Percentiles rank a stretch among this genome's conserved stretches.
Evolutionary conservation across 148 eudicot genomes (phyloP).

Genomic region (Spergularia marina): DNA sequence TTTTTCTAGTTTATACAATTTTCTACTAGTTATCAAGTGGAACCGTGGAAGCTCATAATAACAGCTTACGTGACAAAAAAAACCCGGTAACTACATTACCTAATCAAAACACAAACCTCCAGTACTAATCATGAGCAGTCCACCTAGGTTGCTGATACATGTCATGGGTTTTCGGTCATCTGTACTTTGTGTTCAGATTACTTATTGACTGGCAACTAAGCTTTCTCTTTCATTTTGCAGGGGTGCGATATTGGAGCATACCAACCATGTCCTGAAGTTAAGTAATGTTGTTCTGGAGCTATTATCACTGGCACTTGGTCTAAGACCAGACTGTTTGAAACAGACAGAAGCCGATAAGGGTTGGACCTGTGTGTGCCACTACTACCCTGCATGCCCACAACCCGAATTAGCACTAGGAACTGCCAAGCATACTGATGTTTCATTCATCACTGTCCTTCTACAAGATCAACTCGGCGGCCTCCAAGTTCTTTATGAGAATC

Average conservation of each 20-base stretch:
- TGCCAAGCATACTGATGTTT: conserved; percentile 10
- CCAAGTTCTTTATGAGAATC: conserved; percentile 36
- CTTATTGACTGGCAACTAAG: too few relatives aligned
- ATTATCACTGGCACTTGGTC: conserved; percentile 40
- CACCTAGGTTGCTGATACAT: neutral
- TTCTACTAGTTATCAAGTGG: too few relatives aligned
- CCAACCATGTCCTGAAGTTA: conserved; percentile 19
- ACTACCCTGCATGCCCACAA: conserved; percentile 36
- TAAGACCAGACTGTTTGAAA: conserved; percentile 25
- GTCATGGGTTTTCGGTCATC: too few relatives aligned
- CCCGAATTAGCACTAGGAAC: conserved; percentile 22
- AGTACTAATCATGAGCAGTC: too few relatives aligned
- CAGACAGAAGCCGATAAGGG: conserved; percentile 25
- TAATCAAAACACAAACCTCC: too few relatives aligned
- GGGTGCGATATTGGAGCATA: conserved; percentile 25
- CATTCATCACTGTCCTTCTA: conserved; percentile 20
- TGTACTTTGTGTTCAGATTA: too few relatives aligned
- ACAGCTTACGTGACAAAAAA: too few relatives aligned
- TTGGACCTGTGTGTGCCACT: conserved; percentile 25
- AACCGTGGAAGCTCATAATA: too few relatives aligned
- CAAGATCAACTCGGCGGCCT: conserved; percentile 46
- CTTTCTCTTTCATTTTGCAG: conserved; percentile 15
- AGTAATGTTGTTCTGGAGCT: conserved; percentile 29
- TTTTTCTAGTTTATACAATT: too few relatives aligned
- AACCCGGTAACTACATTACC: too few relatives aligned